Conservation (phyloP, 2,329 filamentous ascomycete genomes). For the Plenodomus tracheiphilus region DNA sequence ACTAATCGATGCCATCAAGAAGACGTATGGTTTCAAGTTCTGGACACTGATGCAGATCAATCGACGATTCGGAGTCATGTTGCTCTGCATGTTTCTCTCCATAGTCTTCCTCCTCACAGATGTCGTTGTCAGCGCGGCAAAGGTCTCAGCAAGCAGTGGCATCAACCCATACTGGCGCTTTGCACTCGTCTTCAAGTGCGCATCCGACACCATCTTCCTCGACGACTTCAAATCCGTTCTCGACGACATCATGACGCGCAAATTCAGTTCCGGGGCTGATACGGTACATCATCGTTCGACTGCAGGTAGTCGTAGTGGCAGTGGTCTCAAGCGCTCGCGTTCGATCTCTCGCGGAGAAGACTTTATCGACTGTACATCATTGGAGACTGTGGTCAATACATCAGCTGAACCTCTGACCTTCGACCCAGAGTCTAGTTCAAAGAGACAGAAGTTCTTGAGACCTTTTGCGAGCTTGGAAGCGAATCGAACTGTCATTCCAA, state of each 20-base stretch:
- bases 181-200: constrained; percentile 42
- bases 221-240: constrained; percentile 44
- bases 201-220: constrained; percentile 41
- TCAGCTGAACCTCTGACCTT: constrained; percentile 9
- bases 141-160: constrained; percentile 27
- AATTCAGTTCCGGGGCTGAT: constrained; percentile 24
- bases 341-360: constrained; percentile 19
- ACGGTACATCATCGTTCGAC: constrained; percentile 17
- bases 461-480: constrained; percentile 14
- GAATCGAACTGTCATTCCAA: constrained; percentile 11
- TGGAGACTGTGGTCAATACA: constrained; percentile 8
- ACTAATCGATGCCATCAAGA: constrained; percentile 35
- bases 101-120: constrained; percentile 39
- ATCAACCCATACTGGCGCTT: constrained; percentile 44
- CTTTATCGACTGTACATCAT: constrained; percentile 21
- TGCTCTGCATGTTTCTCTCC: constrained; percentile 38
- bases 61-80: constrained; percentile 37
- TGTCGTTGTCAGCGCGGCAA: constrained; percentile 33
- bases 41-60: constrained; percentile 33
- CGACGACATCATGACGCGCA: constrained; percentile 35
- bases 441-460: constrained; percentile 15
- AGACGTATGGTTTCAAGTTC: constrained; percentile 37
- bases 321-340: constrained; percentile 17
- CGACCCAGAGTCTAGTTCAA: constrained; percentile 7
- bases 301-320: constrained; percentile 5